Conservation (phyloP, 164 flowering plant species). For the Sedum album region DNA sequence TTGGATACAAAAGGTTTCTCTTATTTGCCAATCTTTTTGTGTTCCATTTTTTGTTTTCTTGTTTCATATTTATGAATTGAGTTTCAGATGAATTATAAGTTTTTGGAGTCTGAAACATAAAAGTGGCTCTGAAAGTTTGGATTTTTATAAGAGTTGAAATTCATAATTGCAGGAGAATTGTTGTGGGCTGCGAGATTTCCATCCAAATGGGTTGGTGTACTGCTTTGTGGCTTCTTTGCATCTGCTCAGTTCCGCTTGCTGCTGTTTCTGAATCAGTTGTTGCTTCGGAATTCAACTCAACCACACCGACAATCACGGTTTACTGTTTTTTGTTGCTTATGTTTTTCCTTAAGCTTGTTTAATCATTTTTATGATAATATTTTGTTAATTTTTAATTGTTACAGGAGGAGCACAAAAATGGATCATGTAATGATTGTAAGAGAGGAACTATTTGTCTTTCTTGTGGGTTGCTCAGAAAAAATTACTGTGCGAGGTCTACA, state of each 20-base stretch:
- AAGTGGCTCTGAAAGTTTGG: background rate
- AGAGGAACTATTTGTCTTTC: background rate
- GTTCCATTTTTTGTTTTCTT: background rate
- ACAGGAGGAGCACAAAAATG: too few relatives aligned
- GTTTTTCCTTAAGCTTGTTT: too few relatives aligned
- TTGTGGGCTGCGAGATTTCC: background rate
- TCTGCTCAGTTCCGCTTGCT: background rate
- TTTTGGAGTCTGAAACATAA: background rate
- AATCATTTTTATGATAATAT: too few relatives aligned
- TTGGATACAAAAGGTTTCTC: too few relatives aligned
- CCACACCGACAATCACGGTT: background rate
- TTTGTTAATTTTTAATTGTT: too few relatives aligned
- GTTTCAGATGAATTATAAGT: background rate
- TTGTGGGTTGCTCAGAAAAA: background rate
- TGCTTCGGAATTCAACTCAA: too few relatives aligned
- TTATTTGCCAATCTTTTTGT: too few relatives aligned
- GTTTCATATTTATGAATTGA: too few relatives aligned
- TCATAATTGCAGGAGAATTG: background rate
- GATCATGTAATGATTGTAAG: slow-evolving; percentile 9
- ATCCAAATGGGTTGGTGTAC: background rate
- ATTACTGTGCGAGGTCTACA: background rate
- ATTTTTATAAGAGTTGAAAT: background rate
- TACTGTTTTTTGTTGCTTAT: too few relatives aligned
- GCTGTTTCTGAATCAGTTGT: background rate
- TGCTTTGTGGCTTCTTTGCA: background rate